These are phyloP conservation scores for Kazachstania africana DNA, from an alignment of 805 yeast species.

Conservation along the genomic window DNA sequence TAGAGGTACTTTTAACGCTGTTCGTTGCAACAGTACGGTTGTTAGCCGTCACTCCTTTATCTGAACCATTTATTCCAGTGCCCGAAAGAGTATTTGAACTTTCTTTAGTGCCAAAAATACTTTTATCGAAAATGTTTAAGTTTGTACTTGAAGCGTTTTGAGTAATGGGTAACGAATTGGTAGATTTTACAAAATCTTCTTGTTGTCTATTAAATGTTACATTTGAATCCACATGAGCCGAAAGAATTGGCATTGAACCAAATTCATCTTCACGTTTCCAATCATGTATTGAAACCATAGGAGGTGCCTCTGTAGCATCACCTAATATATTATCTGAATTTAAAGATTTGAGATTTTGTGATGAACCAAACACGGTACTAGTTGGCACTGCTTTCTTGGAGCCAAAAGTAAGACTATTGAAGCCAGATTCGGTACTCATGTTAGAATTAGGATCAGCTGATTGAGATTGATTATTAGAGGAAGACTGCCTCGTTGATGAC, in stretches of 20 bases:
- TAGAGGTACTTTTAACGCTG: conserved; percentile 2
- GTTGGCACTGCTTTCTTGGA: conserved; percentile 24
- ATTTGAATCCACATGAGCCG: not conserved
- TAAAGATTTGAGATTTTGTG: conserved; percentile 1
- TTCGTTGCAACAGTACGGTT: too few species aligned
- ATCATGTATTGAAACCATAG: conserved; percentile 30
- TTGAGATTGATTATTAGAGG: conserved; percentile 1
- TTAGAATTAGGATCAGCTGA: not conserved
- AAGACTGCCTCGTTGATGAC: conserved; percentile 12
- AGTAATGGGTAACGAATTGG: not conserved
- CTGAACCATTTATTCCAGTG: not conserved
- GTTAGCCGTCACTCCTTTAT: not conserved
- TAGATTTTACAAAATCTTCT: not conserved
- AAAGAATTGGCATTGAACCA: conserved; percentile 5
- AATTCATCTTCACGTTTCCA: conserved; percentile 30
- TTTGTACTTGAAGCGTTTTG: not conserved
- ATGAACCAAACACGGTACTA: conserved; percentile 2
- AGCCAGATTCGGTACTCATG: conserved; percentile 19
- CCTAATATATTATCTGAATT: conserved; percentile 10
- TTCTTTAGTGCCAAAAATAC: too few species aligned
- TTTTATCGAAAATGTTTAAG: conserved; percentile 13
- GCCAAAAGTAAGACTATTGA: conserved; percentile 30
- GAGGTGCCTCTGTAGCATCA: conserved; percentile 33
- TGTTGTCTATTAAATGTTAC: not conserved
- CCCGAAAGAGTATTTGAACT: not conserved